Percentiles rank a stretch among this genome's conserved stretches.
Conservation (phyloP, 148 eudicot genomes). For the Dianthus caryophyllus region DNA sequence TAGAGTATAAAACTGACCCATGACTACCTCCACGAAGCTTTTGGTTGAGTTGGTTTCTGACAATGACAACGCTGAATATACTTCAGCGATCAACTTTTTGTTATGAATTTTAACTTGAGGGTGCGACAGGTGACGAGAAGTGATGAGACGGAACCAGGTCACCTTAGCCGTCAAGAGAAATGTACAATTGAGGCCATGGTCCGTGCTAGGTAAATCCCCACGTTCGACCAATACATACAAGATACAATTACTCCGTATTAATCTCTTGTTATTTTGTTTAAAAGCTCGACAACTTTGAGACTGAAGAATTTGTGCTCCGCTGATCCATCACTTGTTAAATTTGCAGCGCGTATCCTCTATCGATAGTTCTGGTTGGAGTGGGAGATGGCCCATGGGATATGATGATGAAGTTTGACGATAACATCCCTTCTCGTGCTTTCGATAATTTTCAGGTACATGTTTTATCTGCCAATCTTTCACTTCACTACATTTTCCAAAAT, state of each 20-base stretch:
- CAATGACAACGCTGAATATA: too few relatives aligned
- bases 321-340: too few relatives aligned
- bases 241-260: background rate
- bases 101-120: background rate
- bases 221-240: background rate
- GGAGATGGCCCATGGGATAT: constrained; percentile 99
- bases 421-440: constrained; percentile 88
- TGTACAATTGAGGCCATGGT: constrained; percentile 91
- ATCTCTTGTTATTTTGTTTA: too few relatives aligned
- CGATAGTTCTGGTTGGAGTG: constrained; percentile 92
- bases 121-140: constrained; percentile 81
- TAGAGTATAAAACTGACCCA: too few relatives aligned
- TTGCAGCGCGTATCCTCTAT: constrained; percentile 80
- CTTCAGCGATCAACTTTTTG: background rate
- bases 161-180: constrained; percentile 88
- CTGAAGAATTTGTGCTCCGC: too few relatives aligned
- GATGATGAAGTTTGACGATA: constrained; percentile 98
- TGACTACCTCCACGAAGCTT: too few relatives aligned
- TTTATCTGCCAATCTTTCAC: too few relatives aligned
- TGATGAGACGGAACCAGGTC: constrained; percentile 76
- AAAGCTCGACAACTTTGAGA: too few relatives aligned
- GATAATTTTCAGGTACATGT: constrained; percentile 89
- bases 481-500: too few relatives aligned
- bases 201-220: constrained; percentile 75
- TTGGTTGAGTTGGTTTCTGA: background rate